Percentiles rank a stretch among this genome's conserved stretches.
Conservation (phyloP, 2,329 filamentous ascomycete species). For the Colletotrichum coccodes region DNA sequence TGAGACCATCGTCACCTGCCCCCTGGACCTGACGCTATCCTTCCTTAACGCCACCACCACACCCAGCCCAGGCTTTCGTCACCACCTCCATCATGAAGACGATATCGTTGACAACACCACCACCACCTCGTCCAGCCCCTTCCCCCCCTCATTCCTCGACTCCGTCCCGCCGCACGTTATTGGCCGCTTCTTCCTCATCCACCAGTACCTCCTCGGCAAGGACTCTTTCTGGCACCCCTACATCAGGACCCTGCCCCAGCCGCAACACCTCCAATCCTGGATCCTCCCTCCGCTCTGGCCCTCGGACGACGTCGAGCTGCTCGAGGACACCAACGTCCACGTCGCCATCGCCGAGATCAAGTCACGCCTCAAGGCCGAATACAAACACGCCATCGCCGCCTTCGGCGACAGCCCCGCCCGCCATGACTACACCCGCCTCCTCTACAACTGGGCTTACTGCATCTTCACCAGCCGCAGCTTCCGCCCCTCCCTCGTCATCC, state of each 20-base stretch:
- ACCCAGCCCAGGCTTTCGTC: slow-evolving; percentile 35
- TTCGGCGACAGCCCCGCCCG: slow-evolving; percentile 37
- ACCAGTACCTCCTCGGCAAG: slow-evolving; percentile 69
- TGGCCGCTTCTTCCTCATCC: slow-evolving; percentile 75
- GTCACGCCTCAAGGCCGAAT: slow-evolving; percentile 56
- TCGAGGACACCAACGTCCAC: slow-evolving; percentile 64
- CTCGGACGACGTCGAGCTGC: slow-evolving; percentile 65
- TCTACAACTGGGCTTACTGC: slow-evolving; percentile 73
- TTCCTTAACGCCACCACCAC: slow-evolving; percentile 63
- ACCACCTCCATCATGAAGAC: too few relatives aligned
- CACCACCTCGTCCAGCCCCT: slow-evolving; percentile 37
- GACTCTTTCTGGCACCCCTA: slow-evolving; percentile 77
- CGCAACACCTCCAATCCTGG: slow-evolving; percentile 60
- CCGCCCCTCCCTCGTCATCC: slow-evolving; percentile 66
- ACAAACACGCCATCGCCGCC: slow-evolving; percentile 51
- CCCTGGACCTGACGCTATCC: slow-evolving; percentile 64
- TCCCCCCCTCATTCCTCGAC: slow-evolving; percentile 62
- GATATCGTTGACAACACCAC: slow-evolving; percentile 30
- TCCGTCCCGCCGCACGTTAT: slow-evolving; percentile 66
- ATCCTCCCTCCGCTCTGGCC: slow-evolving; percentile 72
- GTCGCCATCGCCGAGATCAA: slow-evolving; percentile 61
- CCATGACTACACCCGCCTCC: slow-evolving; percentile 52
- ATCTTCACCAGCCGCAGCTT: slow-evolving; percentile 75
- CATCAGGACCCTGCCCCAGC: slow-evolving; percentile 72
- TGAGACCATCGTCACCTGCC: slow-evolving; percentile 62